phyloP scores from a whole-genome alignment of 495 filamentous ascomycete genomes.

The Lasiosphaeria ovina region DNA sequence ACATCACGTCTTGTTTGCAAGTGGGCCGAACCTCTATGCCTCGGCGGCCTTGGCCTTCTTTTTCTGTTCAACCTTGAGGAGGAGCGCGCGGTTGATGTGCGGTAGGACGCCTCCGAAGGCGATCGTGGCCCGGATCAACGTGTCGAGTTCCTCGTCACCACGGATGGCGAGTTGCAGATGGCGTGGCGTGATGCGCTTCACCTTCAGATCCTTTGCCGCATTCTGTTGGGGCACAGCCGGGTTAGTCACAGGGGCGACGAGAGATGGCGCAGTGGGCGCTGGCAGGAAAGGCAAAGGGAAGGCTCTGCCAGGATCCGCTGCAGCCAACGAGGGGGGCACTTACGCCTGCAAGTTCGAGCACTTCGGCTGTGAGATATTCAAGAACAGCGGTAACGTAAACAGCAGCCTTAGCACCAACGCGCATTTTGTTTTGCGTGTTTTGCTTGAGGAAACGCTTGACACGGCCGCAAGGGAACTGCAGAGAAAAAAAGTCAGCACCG shows the following conservation, averaged over 20 bases:
- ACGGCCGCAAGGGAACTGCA: slow-evolving; percentile 96
- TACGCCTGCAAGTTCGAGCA: slow-evolving; percentile 91
- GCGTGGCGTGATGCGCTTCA: slow-evolving; percentile 99
- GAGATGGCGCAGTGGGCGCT: too few species aligned
- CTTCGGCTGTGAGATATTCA: slow-evolving; percentile 97
- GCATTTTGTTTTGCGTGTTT: slow-evolving; percentile 99
- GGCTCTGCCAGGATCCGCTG: background rate
- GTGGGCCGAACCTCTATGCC: slow-evolving; percentile 37
- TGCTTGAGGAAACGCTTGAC: slow-evolving; percentile 99
- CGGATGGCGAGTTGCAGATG: slow-evolving; percentile 98
- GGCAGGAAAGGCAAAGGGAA: slow-evolving; percentile 7
- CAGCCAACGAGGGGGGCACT: slow-evolving; percentile 29
- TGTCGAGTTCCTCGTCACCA: slow-evolving; percentile 97
- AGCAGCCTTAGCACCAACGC: slow-evolving; percentile 96
- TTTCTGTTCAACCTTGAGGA: slow-evolving; percentile 99
- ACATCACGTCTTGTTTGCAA: background rate
- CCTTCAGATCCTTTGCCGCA: slow-evolving; percentile 98
- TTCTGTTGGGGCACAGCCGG: slow-evolving; percentile 51
- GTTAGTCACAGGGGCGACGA: slow-evolving; percentile 3
- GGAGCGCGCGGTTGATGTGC: slow-evolving; percentile 95
- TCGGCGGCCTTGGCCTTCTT: slow-evolving; percentile 82
- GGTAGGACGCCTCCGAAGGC: slow-evolving; percentile 97
- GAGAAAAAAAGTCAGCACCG: slow-evolving; percentile 8
- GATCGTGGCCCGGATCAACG: slow-evolving; percentile 94
- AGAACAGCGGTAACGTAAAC: slow-evolving; percentile 98